phyloP scores from a whole-genome alignment of 768 basidiomycete genomes.

The Postia placenta region DNA sequence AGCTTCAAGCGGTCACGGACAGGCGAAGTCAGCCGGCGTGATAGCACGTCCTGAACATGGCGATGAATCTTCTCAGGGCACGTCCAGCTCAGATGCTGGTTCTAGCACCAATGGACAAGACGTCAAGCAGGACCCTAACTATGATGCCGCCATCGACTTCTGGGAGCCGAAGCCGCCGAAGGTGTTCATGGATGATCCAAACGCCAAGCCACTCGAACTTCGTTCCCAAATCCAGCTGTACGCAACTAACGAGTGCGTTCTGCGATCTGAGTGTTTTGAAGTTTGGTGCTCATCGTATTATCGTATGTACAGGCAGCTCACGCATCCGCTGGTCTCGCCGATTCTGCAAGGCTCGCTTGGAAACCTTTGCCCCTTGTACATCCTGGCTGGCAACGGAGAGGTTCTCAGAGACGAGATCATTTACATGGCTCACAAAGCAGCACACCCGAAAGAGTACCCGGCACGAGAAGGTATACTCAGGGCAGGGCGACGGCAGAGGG shows the following conservation, averaged over 20 bases:
- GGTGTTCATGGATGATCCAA: conserved; percentile 44
- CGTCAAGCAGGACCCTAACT: conserved; percentile 6
- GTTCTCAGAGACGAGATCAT: conserved; percentile 74
- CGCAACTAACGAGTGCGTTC: conserved; percentile 60
- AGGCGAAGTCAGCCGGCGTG: too few relatives aligned
- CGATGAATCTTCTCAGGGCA: background rate
- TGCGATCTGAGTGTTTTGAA: background rate
- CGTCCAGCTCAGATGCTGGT: background rate
- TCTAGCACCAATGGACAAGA: background rate
- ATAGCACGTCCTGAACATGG: background rate
- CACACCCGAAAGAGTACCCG: conserved; percentile 62
- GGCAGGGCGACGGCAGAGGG: conserved; percentile 40
- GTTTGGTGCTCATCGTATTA: background rate
- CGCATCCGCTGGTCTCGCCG: conserved; percentile 70
- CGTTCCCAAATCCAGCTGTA: conserved; percentile 73
- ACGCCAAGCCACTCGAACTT: conserved; percentile 39
- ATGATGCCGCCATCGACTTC: conserved; percentile 20
- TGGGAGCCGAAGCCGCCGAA: conserved; percentile 55
- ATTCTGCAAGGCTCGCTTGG: conserved; percentile 66
- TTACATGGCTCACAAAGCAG: conserved; percentile 75
- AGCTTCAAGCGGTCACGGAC: background rate
- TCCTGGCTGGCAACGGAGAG: conserved; percentile 69
- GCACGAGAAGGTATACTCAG: conserved; percentile 46
- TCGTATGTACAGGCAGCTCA: conserved; percentile 38
- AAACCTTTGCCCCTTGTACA: conserved; percentile 69